Evolutionary conservation across 2,329 filamentous ascomycete species (phyloP).

Genomic region (Ascochyta pisi): DNA sequence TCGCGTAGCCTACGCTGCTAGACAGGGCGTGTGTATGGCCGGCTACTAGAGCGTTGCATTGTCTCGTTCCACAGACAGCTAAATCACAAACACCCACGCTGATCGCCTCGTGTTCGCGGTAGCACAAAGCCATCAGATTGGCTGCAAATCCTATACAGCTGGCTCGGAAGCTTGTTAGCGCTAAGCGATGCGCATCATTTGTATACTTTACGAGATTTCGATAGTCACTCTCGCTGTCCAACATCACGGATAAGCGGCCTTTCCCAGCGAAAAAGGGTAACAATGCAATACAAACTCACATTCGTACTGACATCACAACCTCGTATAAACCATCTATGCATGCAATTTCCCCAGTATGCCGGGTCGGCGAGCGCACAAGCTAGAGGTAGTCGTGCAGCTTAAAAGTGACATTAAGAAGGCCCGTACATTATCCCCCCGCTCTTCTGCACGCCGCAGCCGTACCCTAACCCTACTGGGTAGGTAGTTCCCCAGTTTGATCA

Average conservation of each 20-base stretch:
- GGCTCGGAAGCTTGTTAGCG: conserved; percentile 11
- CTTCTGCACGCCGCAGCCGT: conserved; percentile 3
- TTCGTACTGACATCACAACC: conserved; percentile 1
- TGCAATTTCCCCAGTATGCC: not conserved
- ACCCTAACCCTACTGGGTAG: not conserved
- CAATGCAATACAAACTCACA: too few species aligned
- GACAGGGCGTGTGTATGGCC: not conserved
- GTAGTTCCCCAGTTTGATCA: not conserved
- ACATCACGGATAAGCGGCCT: not conserved
- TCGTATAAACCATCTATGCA: not conserved
- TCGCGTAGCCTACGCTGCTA: conserved; percentile 4
- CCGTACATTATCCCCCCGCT: not conserved
- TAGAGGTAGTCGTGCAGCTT: not conserved
- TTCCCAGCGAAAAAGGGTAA: too few species aligned
- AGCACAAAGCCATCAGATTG: conserved; percentile 8
- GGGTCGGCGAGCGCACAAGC: not conserved
- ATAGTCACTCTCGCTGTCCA: not conserved
- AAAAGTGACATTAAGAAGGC: conserved; percentile 5
- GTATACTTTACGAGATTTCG: conserved; percentile 17
- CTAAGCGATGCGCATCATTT: conserved; percentile 13
- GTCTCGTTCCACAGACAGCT: conserved; percentile 9
- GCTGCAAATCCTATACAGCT: not conserved
- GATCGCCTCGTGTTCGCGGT: conserved; percentile 20
- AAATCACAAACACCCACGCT: conserved; percentile 15
- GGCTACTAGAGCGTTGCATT: conserved; percentile 18